These are phyloP conservation scores for Epichloe scottii DNA, from an alignment of 2,329 filamentous ascomycete species.

Conservation along the genomic window DNA sequence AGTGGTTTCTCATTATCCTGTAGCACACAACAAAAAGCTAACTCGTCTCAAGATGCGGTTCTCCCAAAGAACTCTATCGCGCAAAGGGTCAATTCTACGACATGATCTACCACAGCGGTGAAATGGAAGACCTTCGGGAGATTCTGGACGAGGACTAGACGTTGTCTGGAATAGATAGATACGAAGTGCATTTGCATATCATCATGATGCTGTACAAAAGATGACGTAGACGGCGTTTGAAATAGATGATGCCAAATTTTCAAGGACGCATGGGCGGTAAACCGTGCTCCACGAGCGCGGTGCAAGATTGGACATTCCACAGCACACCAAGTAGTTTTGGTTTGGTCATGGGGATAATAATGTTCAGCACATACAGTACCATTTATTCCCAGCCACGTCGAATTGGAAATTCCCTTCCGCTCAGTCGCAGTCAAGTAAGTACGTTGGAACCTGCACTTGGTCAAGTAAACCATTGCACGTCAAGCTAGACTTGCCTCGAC, in stretches of 20 bases:
- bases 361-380: too few relatives aligned
- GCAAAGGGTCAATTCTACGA: conserved; percentile 36
- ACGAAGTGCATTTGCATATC: background rate
- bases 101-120: conserved; percentile 43
- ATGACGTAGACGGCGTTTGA: background rate
- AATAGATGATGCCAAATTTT: background rate
- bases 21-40: background rate
- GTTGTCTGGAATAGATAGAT: background rate
- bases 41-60: conserved; percentile 25
- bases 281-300: too few relatives aligned
- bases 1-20: conserved; percentile 8
- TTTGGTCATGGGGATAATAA: too few relatives aligned
- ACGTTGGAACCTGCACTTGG: too few relatives aligned
- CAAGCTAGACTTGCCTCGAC: too few relatives aligned
- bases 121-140: conserved; percentile 32
- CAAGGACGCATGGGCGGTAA: too few relatives aligned
- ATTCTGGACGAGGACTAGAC: conserved; percentile 15
- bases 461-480: too few relatives aligned
- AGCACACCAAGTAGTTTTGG: too few relatives aligned
- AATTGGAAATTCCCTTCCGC: too few relatives aligned
- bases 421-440: too few relatives aligned
- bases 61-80: conserved; percentile 33
- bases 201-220: background rate
- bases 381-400: too few relatives aligned
- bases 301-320: too few relatives aligned